Percentiles rank a stretch among this genome's conserved stretches.
phyloP scores from a whole-genome alignment of 2,329 filamentous ascomycete genomes.

The Penicillium paneum region DNA sequence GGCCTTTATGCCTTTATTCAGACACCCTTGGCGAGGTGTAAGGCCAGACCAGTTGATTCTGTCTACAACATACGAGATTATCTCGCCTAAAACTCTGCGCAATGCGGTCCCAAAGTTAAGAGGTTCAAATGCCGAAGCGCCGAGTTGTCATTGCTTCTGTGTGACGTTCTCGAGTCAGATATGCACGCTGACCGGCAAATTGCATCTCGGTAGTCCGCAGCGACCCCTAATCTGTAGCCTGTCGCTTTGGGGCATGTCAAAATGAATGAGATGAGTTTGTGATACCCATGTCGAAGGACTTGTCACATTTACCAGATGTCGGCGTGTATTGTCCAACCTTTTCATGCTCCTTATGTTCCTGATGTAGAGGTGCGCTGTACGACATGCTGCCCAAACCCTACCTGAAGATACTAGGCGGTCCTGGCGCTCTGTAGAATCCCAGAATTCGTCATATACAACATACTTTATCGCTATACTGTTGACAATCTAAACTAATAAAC shows the following conservation, averaged over 20 bases:
- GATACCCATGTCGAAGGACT: background rate
- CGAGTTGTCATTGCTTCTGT: background rate
- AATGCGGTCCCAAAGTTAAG: background rate
- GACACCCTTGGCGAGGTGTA: background rate
- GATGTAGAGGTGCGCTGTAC: background rate
- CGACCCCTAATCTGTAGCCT: background rate
- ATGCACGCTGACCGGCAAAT: background rate
- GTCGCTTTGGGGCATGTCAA: background rate
- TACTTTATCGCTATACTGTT: background rate
- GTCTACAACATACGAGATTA: background rate
- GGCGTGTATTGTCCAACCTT: background rate
- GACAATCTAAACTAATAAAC: background rate
- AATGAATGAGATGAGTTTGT: background rate
- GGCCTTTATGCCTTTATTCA: background rate
- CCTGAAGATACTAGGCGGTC: background rate
- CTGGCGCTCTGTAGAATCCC: background rate
- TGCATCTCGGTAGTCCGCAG: background rate
- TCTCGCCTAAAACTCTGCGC: background rate
- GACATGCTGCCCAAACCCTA: slow-evolving; percentile 4
- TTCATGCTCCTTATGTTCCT: background rate
- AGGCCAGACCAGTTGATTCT: background rate
- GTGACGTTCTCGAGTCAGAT: background rate
- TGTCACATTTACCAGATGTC: background rate
- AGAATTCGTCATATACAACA: background rate
- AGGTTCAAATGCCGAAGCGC: background rate